Base-by-base conservation (phyloP, 495 filamentous ascomycete genomes). In the Aspergillus affinis region DNA sequence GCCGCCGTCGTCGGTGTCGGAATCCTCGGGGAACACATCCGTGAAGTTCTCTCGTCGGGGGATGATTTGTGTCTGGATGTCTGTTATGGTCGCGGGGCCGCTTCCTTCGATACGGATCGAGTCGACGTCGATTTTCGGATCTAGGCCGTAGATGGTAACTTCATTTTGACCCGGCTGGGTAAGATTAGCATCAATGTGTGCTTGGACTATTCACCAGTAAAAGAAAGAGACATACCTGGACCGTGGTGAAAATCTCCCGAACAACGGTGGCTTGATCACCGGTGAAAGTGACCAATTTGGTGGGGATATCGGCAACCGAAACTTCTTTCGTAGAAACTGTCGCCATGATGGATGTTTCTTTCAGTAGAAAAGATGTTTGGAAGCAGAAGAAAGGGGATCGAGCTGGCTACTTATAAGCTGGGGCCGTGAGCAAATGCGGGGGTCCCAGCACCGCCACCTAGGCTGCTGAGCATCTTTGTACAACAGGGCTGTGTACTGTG, bases 51-150 rank as follows among this genome's bases (percentile, higher is more conserved):
- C 82, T 4, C 74, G 73, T 61, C 89, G 87, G 0, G 85, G 79
- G 23, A 90, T 72, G 10, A 84, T 70, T 58, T 88, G 82, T 46
- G 89, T 81, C 17, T 81, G 79, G 66, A 89, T 83, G 64, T 90
- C 86, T 4, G 83, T 86, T 64, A 90, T 88, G 54, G 81, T 83
- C 0, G 76, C 73, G 0, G 74, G 66, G 29, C 86, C 86, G 52
- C 79, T 84, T 54, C 86, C 87, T 63, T 88, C 86, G 57, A 91
- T 84, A 62, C 88, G 88, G 73, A 90, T 84, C 30, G 86, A 89
- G 66, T 86, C 77, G 62, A 85, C 77, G 59, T 90, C 86, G 45
- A 82, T 77, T 13, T 80, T 83, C 3, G 86, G 87, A 7, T 85
- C 83, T 27, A 91, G 75, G 15, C 87, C 90, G 15, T 83, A 67